phyloP scores from a whole-genome alignment of 306 rosid species.

The Cyamopsis tetragonoloba region DNA sequence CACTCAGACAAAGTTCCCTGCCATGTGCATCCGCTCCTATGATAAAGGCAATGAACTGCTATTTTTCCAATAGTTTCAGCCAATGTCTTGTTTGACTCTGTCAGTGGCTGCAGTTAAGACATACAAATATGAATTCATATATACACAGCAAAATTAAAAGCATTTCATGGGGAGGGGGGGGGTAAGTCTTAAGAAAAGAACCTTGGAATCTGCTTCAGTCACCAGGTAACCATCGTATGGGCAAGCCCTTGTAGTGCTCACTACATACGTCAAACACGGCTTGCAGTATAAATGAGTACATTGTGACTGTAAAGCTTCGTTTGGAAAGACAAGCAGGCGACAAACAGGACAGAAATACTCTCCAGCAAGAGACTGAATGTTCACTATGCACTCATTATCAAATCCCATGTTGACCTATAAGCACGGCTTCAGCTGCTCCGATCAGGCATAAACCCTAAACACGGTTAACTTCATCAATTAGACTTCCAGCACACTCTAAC shows the following conservation, averaged over 20 bases:
- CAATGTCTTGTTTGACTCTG: conserved; percentile 69
- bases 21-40: conserved; percentile 97
- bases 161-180: background rate
- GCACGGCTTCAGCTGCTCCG: conserved; percentile 43
- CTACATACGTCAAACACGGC: conserved; percentile 79
- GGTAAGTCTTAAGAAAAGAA: conserved; percentile 25
- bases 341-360: conserved; percentile 98
- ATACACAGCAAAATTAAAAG: background rate
- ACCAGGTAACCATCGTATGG: conserved; percentile 98
- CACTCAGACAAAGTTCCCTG: conserved; percentile 85
- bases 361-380: conserved; percentile 94
- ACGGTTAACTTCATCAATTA: background rate
- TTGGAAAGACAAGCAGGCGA: conserved; percentile 86
- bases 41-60: conserved; percentile 87
- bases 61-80: conserved; percentile 92
- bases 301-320: conserved; percentile 90
- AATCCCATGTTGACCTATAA: conserved; percentile 65
- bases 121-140: conserved; percentile 8
- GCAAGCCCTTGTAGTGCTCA: conserved; percentile 83
- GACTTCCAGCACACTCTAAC: background rate
- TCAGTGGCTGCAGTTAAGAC: conserved; percentile 65
- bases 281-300: conserved; percentile 97
- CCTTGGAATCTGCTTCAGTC: conserved; percentile 94
- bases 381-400: conserved; percentile 93
- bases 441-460: conserved; percentile 38